Evolutionary conservation across 169 alveolate genomes (phyloP), one percentile per base, ranked within the genome.

Genomic region (Cystoisospora suis): DNA sequence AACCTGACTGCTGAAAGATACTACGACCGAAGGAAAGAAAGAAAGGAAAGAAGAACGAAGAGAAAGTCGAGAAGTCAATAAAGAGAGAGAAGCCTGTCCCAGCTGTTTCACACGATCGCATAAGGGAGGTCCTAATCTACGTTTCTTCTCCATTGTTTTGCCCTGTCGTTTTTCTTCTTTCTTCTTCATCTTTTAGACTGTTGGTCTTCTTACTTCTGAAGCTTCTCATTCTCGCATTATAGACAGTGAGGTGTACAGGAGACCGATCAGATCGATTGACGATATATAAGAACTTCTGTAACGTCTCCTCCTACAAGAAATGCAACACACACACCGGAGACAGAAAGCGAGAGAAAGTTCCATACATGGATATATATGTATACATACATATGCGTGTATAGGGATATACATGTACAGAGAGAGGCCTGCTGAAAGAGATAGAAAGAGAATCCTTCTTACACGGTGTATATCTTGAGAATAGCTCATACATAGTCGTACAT

Each of bases 211-310:
- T 27, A 65, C 77, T 65, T 9, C 77, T 15, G 77, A 65, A 65
- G 42, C 77, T n/a, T 36, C 77, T 36, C 77, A 65, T 65, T 3
- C 77, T 36, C 77, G 77, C 77, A 44, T 65, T 65, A 44, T 32
- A 65, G n/a, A 65, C 77, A n/a, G 34, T 20, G 77, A 65, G 77
- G 12, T 65, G 77, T 15, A 65, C 77, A 12, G 77, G 77, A n/a
- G 77, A 44, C 36, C 42, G 42, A 6, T 6, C 34, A 7, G 77
- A n/a, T 27, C 15, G 77, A 65, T 65, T 65, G 45, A 65, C 77
- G n/a, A 32, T 65, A 20, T 36, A 36, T 36, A 65, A 65, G 77
- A 65, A 65, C 23, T 36, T 44, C 77, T 65, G 77, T 15, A 65
- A 44, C 42, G 77, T 65, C 77, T 65, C 77, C 40, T 65, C 77